Evolutionary conservation across 306 rosid genomes (phyloP).

Genomic region (Inga oerstediana): DNA sequence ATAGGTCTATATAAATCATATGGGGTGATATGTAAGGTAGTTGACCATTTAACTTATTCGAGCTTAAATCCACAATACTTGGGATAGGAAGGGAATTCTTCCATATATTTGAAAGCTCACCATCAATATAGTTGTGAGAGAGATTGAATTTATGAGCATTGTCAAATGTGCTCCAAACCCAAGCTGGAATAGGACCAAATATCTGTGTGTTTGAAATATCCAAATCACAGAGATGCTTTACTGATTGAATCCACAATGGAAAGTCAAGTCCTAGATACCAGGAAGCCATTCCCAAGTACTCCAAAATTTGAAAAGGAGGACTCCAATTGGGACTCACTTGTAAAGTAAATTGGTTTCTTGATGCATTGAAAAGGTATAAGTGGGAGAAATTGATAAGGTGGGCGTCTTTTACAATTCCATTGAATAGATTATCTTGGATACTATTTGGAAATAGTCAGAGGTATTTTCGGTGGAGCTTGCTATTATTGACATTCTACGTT

Average conservation of each 20-base stretch:
- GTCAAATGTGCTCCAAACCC: constrained; percentile 7
- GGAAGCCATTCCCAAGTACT: neutral
- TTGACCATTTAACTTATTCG: neutral
- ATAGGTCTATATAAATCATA: neutral
- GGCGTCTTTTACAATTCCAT: neutral
- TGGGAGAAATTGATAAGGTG: constrained; percentile 6
- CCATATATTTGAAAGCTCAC: neutral
- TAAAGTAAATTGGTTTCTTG: neutral
- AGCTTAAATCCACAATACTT: neutral
- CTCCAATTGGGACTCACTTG: neutral
- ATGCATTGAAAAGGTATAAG: neutral
- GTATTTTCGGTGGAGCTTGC: too few relatives aligned
- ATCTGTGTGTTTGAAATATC: neutral
- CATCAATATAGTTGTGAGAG: neutral
- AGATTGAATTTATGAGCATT: neutral
- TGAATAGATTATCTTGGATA: neutral
- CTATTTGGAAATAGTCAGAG: too few relatives aligned
- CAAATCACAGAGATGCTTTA: neutral
- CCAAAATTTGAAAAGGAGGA: neutral
- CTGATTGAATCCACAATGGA: constrained; percentile 30
- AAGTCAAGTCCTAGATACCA: constrained; percentile 35
- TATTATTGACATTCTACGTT: too few relatives aligned
- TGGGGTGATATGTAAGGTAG: neutral
- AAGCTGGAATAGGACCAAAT: neutral
- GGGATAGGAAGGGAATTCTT: neutral